Conservation (phyloP, 2,329 filamentous ascomycete species). For the Epichloe gansuensis region DNA sequence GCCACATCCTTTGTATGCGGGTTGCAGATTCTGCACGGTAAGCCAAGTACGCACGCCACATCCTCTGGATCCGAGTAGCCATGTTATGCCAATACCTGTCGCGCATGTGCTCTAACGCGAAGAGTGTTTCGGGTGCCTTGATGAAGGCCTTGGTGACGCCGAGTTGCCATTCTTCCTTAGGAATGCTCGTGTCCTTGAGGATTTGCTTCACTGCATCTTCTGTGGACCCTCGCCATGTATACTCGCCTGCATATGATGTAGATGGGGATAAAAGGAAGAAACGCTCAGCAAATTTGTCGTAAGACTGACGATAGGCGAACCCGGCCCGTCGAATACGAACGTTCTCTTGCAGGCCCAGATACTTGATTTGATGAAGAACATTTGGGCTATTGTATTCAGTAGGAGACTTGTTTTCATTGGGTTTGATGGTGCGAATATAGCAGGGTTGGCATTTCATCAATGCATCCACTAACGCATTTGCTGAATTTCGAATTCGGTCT, state of each 20-base stretch:
- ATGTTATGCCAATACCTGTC: constrained; percentile 99
- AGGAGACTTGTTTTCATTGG: constrained; percentile 96
- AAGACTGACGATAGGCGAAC: constrained; percentile 93
- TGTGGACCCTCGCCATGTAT: constrained; percentile 85
- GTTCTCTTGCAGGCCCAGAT: constrained; percentile 98
- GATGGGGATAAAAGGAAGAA: constrained; percentile 93
- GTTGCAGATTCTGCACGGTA: constrained; percentile 89
- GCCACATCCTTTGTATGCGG: constrained; percentile 90
- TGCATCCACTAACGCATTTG: constrained; percentile 87
- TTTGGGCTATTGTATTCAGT: constrained; percentile 86
- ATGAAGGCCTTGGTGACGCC: constrained; percentile 96
- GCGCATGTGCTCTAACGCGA: constrained; percentile 93
- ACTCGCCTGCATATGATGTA: constrained; percentile 92
- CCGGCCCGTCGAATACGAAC: constrained; percentile 92
- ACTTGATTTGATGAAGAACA: constrained; percentile 96
- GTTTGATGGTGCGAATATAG: constrained; percentile 98
- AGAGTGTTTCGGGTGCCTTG: constrained; percentile 93
- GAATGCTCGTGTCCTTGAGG: constrained; percentile 91
- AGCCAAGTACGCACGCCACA: constrained; percentile 91
- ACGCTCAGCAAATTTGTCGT: constrained; percentile 95
- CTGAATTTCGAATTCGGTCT: constrained; percentile 89
- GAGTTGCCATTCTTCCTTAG: constrained; percentile 91
- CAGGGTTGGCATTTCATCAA: constrained; percentile 96
- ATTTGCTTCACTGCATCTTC: constrained; percentile 86
- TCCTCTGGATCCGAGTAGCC: constrained; percentile 92